Percentiles rank a stretch among this genome's conserved stretches.
Conservation (phyloP, 2,329 filamentous ascomycete species). For the Cladosporium halotolerans region DNA sequence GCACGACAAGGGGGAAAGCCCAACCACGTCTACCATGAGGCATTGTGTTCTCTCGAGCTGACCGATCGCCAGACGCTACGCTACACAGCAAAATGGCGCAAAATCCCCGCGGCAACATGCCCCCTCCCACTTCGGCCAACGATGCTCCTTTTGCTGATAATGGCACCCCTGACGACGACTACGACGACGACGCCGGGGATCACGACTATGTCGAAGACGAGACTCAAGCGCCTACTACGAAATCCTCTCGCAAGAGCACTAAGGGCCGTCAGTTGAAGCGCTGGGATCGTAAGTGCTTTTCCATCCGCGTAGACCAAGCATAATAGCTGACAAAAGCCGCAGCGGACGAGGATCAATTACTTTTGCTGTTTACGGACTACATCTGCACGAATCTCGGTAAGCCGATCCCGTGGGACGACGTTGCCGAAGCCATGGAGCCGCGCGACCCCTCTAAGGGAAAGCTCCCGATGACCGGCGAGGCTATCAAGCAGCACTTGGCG, state of each 20-base stretch:
- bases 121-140: no score
- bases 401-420: constrained; percentile 20
- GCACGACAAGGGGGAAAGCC: no score
- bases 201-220: neutral
- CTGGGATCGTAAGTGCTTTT: constrained; percentile 23
- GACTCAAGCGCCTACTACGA: neutral
- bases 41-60: no score
- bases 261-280: constrained; percentile 23
- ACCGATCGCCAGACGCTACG: no score
- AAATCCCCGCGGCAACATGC: no score
- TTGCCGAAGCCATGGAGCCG: constrained; percentile 15
- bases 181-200: neutral
- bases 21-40: no score
- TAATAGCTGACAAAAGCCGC: constrained; percentile 5
- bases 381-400: constrained; percentile 16
- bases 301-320: neutral
- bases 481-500: constrained; percentile 23
- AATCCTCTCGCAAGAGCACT: constrained; percentile 17
- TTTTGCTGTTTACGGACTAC: constrained; percentile 21
- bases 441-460: constrained; percentile 1
- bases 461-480: constrained; percentile 18
- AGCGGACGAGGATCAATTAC: constrained; percentile 24
- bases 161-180: neutral
- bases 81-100: no score
- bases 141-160: neutral